Conservation (phyloP, 257 asterid species). For the Solanum megistacrolobum region DNA sequence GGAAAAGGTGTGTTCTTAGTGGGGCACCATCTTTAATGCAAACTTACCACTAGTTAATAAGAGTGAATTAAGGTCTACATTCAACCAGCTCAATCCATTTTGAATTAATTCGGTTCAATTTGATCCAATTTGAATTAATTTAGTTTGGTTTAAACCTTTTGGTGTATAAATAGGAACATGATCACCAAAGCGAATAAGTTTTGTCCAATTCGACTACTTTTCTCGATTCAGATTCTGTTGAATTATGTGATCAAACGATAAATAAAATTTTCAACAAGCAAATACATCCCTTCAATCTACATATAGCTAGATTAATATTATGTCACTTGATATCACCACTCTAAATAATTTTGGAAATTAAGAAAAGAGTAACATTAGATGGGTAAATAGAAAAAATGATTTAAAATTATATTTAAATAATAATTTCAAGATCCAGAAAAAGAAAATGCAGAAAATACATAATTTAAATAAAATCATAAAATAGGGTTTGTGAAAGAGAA, state of each 20-base stretch:
- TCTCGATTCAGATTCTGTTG: background rate
- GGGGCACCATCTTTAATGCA: background rate
- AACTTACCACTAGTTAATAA: background rate
- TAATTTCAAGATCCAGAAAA: background rate
- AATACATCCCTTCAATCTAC: background rate
- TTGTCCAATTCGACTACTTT: background rate
- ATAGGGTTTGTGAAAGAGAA: background rate
- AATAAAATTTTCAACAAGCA: background rate
- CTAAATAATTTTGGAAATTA: background rate
- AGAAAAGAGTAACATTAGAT: background rate
- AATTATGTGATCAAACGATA: background rate
- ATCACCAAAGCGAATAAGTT: background rate
- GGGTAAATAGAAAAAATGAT: background rate
- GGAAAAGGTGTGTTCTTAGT: background rate
- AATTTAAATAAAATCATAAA: background rate
- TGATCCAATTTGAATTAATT: background rate
- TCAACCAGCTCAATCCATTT: background rate
- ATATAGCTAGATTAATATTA: background rate
- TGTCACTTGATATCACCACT: background rate
- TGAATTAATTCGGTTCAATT: background rate
- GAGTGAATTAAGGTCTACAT: background rate
- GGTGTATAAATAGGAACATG: background rate
- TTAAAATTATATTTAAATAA: background rate
- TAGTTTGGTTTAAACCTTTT: background rate
- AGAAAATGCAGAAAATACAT: background rate